Conservation (phyloP, 1,284 basidiomycete genomes). For the Megacollybia platyphylla region DNA sequence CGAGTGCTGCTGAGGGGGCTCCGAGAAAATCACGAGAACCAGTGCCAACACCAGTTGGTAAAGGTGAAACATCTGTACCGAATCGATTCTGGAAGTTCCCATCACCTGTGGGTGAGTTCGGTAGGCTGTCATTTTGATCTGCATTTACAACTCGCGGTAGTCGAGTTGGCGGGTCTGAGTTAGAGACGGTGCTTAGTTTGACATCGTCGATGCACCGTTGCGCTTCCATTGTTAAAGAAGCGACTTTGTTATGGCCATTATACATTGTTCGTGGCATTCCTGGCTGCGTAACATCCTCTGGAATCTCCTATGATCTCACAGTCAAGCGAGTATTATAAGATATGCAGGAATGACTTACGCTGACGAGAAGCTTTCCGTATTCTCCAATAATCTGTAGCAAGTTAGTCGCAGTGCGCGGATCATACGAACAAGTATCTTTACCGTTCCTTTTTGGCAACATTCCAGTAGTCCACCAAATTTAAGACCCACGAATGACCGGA, state of each 20-base stretch:
- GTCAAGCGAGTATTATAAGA: constrained; percentile 2
- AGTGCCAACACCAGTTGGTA: neutral
- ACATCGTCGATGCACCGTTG: constrained; percentile 47
- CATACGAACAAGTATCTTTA: constrained; percentile 16
- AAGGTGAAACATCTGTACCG: neutral
- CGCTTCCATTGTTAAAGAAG: constrained; percentile 52
- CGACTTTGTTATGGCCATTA: constrained; percentile 47
- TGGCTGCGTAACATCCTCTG: constrained; percentile 69
- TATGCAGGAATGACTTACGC: constrained; percentile 26
- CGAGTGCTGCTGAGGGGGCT: constrained; percentile 11
- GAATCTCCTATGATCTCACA: constrained; percentile 49
- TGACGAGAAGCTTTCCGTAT: constrained; percentile 67
- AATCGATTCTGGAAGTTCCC: neutral
- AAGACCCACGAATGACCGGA: constrained; percentile 65
- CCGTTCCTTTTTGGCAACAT: constrained; percentile 74
- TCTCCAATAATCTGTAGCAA: constrained; percentile 64
- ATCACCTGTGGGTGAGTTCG: neutral
- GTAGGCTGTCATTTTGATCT: constrained; percentile 5
- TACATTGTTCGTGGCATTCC: constrained; percentile 72
- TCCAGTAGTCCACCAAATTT: constrained; percentile 87
- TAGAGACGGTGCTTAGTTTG: constrained; percentile 31
- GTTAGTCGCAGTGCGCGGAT: constrained; percentile 4
- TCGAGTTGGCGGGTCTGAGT: constrained; percentile 11
- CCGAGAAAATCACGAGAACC: constrained; percentile 9
- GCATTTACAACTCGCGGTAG: constrained; percentile 4